These are phyloP conservation scores for Eimeria mitis DNA, from an alignment of 169 alveolate species.

Conservation along the genomic window DNA sequence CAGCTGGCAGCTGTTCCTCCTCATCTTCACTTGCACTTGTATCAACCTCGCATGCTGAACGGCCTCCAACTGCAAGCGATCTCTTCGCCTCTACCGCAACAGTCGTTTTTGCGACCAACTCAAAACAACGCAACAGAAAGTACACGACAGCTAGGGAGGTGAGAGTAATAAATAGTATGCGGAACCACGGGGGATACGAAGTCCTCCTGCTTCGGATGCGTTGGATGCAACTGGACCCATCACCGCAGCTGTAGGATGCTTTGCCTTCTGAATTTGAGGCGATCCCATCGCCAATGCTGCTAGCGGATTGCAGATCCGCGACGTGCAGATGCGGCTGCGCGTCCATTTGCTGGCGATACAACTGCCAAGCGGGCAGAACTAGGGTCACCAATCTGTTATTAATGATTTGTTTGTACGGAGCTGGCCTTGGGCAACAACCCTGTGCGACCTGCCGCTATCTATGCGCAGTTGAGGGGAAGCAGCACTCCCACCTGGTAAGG, in stretches of 20 bases:
- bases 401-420: neutral
- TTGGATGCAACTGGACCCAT: neutral
- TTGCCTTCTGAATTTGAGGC: neutral
- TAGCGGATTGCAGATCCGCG: neutral
- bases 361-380: neutral
- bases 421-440: neutral
- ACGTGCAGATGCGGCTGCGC: neutral
- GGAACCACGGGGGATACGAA: neutral
- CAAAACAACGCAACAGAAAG: slow-evolving; percentile 6
- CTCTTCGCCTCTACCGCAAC: neutral
- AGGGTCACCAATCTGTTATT: no score
- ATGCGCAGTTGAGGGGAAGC: neutral
- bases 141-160: neutral
- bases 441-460: neutral
- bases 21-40: neutral
- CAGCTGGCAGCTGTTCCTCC: neutral
- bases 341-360: neutral
- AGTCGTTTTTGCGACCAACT: neutral
- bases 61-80: slow-evolving; percentile 5
- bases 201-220: neutral
- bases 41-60: neutral
- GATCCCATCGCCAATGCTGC: neutral
- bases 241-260: neutral
- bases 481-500: neutral
- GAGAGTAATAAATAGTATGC: neutral